A percentile compares a stretch with the other conserved stretches of the same genome.
phyloP scores from a whole-genome alignment of 257 asterid genomes.

The Petunia axillaris region DNA sequence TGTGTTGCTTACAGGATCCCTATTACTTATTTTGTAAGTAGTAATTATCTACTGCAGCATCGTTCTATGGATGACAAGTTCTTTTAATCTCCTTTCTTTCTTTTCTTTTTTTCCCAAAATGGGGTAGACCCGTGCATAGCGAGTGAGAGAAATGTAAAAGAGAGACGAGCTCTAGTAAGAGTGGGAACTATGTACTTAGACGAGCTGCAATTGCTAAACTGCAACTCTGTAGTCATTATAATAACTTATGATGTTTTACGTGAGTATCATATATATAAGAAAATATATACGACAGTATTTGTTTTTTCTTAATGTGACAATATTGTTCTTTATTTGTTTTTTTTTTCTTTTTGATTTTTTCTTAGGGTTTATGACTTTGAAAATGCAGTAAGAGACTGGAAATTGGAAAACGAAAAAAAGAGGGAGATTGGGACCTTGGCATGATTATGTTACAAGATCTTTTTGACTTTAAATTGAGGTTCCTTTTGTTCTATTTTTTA shows the following conservation, averaged over 20 bases:
- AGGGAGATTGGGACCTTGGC: neutral
- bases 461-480: neutral
- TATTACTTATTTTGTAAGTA: constrained; percentile 2
- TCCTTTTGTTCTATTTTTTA: neutral
- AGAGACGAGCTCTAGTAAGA: too few relatives aligned
- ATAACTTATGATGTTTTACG: neutral
- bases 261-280: neutral
- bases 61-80: neutral
- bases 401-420: neutral
- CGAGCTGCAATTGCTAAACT: too few relatives aligned
- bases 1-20: neutral
- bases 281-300: too few relatives aligned
- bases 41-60: neutral
- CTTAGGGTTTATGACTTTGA: neutral
- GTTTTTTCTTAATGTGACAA: too few relatives aligned
- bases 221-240: too few relatives aligned
- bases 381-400: neutral
- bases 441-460: neutral
- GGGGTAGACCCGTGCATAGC: too few relatives aligned
- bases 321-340: too few relatives aligned
- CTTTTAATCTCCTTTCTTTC: neutral
- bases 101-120: neutral
- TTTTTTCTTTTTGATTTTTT: too few relatives aligned
- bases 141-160: too few relatives aligned
- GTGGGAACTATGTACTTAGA: too few relatives aligned